phyloP scores from a whole-genome alignment of 768 basidiomycete species.

The Leucocoprinus birnbaumii region DNA sequence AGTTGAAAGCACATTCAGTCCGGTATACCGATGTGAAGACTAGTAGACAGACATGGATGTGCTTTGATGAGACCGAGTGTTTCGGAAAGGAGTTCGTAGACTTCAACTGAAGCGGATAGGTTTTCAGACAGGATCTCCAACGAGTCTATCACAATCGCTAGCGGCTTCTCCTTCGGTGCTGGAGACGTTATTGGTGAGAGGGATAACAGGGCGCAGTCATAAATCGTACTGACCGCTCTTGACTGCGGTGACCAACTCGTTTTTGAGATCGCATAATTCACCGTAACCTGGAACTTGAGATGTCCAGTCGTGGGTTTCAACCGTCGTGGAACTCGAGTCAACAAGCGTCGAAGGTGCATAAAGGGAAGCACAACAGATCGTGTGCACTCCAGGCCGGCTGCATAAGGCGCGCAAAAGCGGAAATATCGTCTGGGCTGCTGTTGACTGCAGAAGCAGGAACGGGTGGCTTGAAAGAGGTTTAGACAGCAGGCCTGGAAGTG shows the following conservation, averaged over 20 bases:
- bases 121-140: constrained; percentile 64
- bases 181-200: background rate
- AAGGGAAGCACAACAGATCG: constrained; percentile 41
- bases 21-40: background rate
- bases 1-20: background rate
- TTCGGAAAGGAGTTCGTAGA: constrained; percentile 49
- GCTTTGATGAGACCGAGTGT: constrained; percentile 41
- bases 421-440: constrained; percentile 52
- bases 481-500: constrained; percentile 8
- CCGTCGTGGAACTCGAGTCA: constrained; percentile 19
- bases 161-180: constrained; percentile 38
- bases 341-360: constrained; percentile 47
- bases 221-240: constrained; percentile 31
- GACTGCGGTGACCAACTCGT: constrained; percentile 38
- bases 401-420: constrained; percentile 47
- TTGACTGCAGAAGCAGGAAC: constrained; percentile 57
- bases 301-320: constrained; percentile 49
- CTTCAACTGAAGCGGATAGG: constrained; percentile 47
- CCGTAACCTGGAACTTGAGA: constrained; percentile 51
- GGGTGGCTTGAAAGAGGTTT: constrained; percentile 26
- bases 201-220: background rate
- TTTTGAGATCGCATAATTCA: constrained; percentile 20
- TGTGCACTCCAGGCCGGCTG: constrained; percentile 15
- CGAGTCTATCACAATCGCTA: constrained; percentile 71
- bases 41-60: constrained; percentile 46